Conservation (phyloP, 208 protist species). For the Borovskyia barvae region DNA sequence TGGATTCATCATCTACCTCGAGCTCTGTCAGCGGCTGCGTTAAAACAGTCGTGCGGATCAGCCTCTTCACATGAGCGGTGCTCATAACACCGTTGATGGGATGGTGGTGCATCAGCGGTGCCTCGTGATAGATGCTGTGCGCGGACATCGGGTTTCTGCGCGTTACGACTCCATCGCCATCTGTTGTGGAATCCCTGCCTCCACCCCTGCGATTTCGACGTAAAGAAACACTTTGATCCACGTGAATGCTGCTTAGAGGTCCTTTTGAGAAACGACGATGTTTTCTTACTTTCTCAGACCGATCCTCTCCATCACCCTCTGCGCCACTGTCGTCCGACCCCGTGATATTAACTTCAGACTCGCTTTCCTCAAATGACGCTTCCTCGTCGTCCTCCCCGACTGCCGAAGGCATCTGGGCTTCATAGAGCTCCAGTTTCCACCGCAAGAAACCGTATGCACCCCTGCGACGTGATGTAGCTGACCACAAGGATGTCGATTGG, state of each 20-base stretch:
- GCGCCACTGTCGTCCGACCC: neutral
- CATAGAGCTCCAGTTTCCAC: conserved; percentile 72
- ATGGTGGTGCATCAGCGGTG: too few relatives aligned
- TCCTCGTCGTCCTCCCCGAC: neutral
- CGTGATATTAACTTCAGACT: too few relatives aligned
- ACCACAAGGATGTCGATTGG: conserved; percentile 9
- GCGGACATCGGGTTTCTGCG: too few relatives aligned
- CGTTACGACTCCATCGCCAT: too few relatives aligned
- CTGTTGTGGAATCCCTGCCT: too few relatives aligned
- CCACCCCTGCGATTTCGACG: too few relatives aligned
- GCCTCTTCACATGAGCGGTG: conserved; percentile 39
- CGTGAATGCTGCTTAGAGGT: too few relatives aligned
- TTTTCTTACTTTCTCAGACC: too few relatives aligned
- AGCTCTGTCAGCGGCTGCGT: conserved; percentile 46
- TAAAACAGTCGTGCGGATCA: conserved; percentile 49
- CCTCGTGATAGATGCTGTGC: too few relatives aligned
- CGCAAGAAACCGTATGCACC: conserved; percentile 69
- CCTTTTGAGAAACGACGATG: too few relatives aligned
- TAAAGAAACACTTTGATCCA: too few relatives aligned
- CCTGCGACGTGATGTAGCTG: conserved; percentile 38
- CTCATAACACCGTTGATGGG: conserved; percentile 30
- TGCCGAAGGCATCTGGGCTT: conserved; percentile 31
- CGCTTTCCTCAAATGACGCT: neutral
- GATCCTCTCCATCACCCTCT: neutral
- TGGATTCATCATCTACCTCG: conserved; percentile 49